Percentiles rank a stretch among this genome's conserved stretches.
Evolutionary conservation across 2,329 filamentous ascomycete species (phyloP).

Genomic region (Diplodia scrobiculata): DNA sequence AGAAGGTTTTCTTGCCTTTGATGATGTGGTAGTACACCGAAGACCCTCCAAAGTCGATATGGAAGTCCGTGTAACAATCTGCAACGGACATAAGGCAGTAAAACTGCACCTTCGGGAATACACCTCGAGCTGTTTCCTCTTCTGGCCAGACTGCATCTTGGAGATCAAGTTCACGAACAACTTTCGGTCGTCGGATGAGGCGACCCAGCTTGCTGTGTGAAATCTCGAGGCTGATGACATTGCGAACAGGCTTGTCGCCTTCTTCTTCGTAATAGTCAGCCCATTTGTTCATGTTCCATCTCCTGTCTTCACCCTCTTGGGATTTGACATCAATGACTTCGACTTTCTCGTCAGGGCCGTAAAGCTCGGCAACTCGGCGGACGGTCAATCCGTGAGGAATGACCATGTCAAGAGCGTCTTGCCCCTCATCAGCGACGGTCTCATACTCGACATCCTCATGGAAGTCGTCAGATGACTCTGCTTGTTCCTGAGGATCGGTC

Average conservation of each 20-base stretch:
- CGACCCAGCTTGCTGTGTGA: conserved; percentile 65
- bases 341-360: conserved; percentile 63
- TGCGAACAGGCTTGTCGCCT: conserved; percentile 62
- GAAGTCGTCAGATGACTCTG: conserved; percentile 32
- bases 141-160: conserved; percentile 60
- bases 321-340: conserved; percentile 72
- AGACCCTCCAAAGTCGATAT: conserved; percentile 71
- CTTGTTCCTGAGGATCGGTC: conserved; percentile 28
- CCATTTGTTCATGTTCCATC: conserved; percentile 67
- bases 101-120: conserved; percentile 66
- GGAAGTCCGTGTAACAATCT: conserved; percentile 71
- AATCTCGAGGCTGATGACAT: conserved; percentile 70
- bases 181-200: conserved; percentile 63
- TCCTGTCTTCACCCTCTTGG: conserved; percentile 65
- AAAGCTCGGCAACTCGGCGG: conserved; percentile 63
- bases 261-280: conserved; percentile 68
- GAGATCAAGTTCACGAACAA: conserved; percentile 65
- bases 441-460: conserved; percentile 53
- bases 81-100: conserved; percentile 72
- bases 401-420: conserved; percentile 68
- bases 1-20: conserved; percentile 69
- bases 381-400: conserved; percentile 67
- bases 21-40: conserved; percentile 72
- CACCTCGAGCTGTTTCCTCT: conserved; percentile 55
- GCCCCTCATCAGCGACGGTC: conserved; percentile 59